Percentiles rank a stretch among this genome's conserved stretches.
These are phyloP conservation scores for Suillus decipiens DNA, from an alignment of 768 basidiomycete species.

Conservation along the genomic window DNA sequence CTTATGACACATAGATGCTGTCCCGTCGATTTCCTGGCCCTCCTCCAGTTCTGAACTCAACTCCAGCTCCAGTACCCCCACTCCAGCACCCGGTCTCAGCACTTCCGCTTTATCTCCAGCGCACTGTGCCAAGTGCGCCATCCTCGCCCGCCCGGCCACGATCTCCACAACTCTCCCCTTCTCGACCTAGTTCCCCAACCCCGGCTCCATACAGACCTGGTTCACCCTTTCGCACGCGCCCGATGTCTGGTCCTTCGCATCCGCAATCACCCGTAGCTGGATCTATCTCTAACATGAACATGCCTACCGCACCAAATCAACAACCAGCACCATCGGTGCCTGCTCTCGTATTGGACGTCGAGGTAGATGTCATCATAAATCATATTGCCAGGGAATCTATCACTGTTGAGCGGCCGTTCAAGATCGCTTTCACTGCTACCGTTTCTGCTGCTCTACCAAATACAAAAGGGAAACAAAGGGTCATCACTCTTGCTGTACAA, in stretches of 20 bases:
- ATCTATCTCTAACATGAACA: conserved; percentile 20
- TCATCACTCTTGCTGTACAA: conserved; percentile 61
- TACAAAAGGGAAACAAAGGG: conserved; percentile 38
- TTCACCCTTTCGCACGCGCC: conserved; percentile 42
- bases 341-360: conserved; percentile 42
- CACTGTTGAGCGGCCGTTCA: conserved; percentile 59
- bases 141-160: conserved; percentile 50
- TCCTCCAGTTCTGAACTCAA: conserved; percentile 21
- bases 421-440: conserved; percentile 52
- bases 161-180: conserved; percentile 55
- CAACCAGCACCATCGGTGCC: conserved; percentile 23
- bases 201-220: conserved; percentile 44
- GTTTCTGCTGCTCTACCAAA: conserved; percentile 47
- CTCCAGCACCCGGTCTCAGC: conserved; percentile 62
- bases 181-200: conserved; percentile 61
- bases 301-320: conserved; percentile 12
- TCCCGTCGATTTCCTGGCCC: conserved; percentile 75
- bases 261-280: conserved; percentile 35
- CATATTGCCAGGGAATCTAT: conserved; percentile 48
- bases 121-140: conserved; percentile 39
- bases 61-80: conserved; percentile 20
- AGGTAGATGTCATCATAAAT: conserved; percentile 58
- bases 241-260: conserved; percentile 29
- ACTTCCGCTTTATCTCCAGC: conserved; percentile 76
- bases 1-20: conserved; percentile 49